Conservation (phyloP, 1,139 yeast species). For the Suhomyces anneliseae region DNA sequence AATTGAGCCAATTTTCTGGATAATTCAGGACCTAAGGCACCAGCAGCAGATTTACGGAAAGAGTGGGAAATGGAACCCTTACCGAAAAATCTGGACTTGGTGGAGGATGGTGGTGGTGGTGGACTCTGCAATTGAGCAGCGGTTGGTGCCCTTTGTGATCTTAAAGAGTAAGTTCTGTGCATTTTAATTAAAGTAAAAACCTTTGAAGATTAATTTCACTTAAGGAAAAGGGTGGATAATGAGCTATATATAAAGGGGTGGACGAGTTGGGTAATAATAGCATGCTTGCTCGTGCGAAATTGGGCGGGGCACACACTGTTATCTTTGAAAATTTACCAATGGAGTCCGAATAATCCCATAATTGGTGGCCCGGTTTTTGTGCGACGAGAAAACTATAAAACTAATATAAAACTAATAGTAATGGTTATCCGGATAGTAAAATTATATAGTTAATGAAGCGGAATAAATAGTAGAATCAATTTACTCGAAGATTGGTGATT, state of each 20-base stretch:
- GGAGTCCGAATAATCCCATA: slow-evolving; percentile 3
- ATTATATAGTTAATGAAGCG: no score
- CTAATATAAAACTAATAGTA: no score
- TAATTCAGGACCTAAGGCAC: slow-evolving; percentile 75
- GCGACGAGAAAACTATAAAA: not conserved
- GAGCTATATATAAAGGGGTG: slow-evolving; percentile 12
- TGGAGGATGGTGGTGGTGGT: slow-evolving; percentile 76
- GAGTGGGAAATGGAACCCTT: slow-evolving; percentile 65
- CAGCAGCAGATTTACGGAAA: slow-evolving; percentile 71
- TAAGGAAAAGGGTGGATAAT: slow-evolving; percentile 1
- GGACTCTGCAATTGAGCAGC: slow-evolving; percentile 80
- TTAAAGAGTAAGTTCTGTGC: slow-evolving; percentile 84
- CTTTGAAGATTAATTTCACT: not conserved
- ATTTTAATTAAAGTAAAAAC: slow-evolving; percentile 27
- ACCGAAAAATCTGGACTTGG: slow-evolving; percentile 70
- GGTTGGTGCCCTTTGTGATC: slow-evolving; percentile 78
- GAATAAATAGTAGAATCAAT: no score
- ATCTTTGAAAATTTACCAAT: slow-evolving; percentile 6
- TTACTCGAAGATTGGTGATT: no score
- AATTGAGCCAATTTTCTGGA: slow-evolving; percentile 74
- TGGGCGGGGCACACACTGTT: slow-evolving; percentile 8
- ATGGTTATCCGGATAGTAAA: no score
- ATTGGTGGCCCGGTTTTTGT: slow-evolving; percentile 1
- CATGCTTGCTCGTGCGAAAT: slow-evolving; percentile 10
- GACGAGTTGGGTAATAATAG: slow-evolving; percentile 8